phyloP scores from a whole-genome alignment of 371 early-diverging fungal genomes.

The Choanephora cucurbitarum region DNA sequence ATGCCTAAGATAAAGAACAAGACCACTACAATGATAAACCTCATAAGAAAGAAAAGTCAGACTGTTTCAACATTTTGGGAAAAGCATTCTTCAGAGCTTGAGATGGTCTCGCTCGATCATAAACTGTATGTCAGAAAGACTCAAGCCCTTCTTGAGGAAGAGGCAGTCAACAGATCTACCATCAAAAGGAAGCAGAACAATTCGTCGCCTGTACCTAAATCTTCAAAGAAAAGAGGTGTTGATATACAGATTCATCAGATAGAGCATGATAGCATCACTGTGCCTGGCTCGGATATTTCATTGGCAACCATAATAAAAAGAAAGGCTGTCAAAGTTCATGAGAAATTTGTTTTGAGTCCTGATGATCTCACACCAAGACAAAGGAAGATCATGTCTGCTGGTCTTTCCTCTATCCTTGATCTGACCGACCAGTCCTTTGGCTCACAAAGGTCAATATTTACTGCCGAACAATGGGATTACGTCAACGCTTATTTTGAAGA shows the following conservation, averaged over 20 bases:
- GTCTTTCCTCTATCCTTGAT: constrained; percentile 20
- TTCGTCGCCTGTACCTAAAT: not conserved
- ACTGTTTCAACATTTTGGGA: constrained; percentile 11
- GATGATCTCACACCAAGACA: constrained; percentile 11
- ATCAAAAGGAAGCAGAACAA: constrained; percentile 16
- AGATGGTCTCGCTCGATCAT: constrained; percentile 11
- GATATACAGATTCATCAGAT: constrained; percentile 6
- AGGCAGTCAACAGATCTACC: constrained; percentile 12
- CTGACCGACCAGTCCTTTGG: constrained; percentile 14
- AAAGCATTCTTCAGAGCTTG: constrained; percentile 10
- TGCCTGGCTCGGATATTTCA: constrained; percentile 7
- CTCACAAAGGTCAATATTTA: constrained; percentile 13
- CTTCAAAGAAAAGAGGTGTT: constrained; percentile 10
- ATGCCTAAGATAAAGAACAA: constrained; percentile 5
- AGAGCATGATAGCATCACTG: constrained; percentile 5
- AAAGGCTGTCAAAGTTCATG: constrained; percentile 10
- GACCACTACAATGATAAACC: constrained; percentile 6
- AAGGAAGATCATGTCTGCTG: constrained; percentile 17
- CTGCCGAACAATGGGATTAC: constrained; percentile 10
- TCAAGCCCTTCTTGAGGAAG: constrained; percentile 15
- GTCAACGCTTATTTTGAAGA: constrained; percentile 12
- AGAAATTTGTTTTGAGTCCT: constrained; percentile 12
- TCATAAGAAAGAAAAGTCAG: constrained; percentile 9
- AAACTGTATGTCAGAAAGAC: constrained; percentile 9
- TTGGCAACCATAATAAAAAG: constrained; percentile 13